A percentile compares a stretch with the other conserved stretches of the same genome.
These are phyloP conservation scores for Cladobotryum mycophilum DNA, from an alignment of 2,329 filamentous ascomycete species.

Conservation along the genomic window DNA sequence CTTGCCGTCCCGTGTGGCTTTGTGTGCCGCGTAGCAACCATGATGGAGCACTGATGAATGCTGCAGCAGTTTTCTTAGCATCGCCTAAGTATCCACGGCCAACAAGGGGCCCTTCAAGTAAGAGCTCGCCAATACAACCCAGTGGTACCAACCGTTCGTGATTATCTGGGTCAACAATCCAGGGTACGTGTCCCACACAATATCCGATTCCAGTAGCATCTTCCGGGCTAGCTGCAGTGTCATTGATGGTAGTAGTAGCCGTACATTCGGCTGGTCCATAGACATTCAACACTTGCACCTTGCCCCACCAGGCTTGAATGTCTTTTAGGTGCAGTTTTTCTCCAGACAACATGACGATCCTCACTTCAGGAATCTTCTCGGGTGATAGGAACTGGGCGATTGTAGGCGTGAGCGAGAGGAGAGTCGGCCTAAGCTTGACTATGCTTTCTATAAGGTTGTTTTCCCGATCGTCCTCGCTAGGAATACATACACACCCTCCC, in stretches of 20 bases:
- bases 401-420: slow-evolving; percentile 1
- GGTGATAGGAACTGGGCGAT: slow-evolving; percentile 2
- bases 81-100: slow-evolving; percentile 19
- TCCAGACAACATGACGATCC: not conserved
- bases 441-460: not conserved
- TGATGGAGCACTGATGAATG: slow-evolving; percentile 24
- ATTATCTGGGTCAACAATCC: slow-evolving; percentile 20
- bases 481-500: slow-evolving; percentile 6
- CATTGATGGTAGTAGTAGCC: not conserved
- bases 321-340: slow-evolving; percentile 1
- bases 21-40: slow-evolving; percentile 12
- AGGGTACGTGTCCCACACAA: slow-evolving; percentile 11
- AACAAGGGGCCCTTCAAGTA: slow-evolving; percentile 22
- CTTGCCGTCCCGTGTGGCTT: slow-evolving; percentile 17
- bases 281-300: slow-evolving; percentile 1
- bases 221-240: not conserved
- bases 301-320: not conserved
- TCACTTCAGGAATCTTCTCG: not conserved
- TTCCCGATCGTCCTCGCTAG: not conserved
- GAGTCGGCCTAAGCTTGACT: not conserved
- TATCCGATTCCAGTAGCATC: slow-evolving; percentile 5
- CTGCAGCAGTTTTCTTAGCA: slow-evolving; percentile 16
- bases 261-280: slow-evolving; percentile 14
- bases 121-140: slow-evolving; percentile 21
- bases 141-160: slow-evolving; percentile 17